These are phyloP conservation scores for Leccinum solheimii DNA, from an alignment of 1,284 basidiomycete genomes.

Conservation along the genomic window DNA sequence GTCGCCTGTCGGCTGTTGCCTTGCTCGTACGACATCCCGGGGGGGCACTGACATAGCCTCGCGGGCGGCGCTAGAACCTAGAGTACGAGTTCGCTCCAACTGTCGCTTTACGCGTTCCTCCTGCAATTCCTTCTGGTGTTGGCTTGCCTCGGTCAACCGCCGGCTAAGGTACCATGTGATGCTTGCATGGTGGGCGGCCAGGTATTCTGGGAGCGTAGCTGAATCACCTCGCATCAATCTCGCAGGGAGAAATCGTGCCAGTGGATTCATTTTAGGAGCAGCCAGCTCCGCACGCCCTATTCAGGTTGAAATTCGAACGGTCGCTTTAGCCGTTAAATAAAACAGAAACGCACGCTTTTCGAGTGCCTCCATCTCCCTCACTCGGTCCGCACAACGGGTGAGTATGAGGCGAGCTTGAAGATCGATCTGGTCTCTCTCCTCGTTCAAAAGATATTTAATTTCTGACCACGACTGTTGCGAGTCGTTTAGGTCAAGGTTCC, in stretches of 20 bases:
- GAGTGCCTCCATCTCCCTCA: conserved; percentile 80
- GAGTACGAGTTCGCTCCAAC: conserved; percentile 71
- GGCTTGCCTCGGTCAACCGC: conserved; percentile 74
- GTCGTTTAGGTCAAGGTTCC: conserved; percentile 56
- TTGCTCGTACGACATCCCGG: conserved; percentile 20
- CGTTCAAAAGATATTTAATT: conserved; percentile 74
- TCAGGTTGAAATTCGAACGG: conserved; percentile 13
- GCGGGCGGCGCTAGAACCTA: conserved; percentile 70
- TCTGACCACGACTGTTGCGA: conserved; percentile 61
- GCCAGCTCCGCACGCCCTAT: conserved; percentile 67
- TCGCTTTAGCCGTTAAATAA: conserved; percentile 8
- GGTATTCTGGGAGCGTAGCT: conserved; percentile 62
- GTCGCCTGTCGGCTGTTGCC: conserved; percentile 33
- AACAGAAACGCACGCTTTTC: conserved; percentile 70
- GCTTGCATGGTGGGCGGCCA: conserved; percentile 80
- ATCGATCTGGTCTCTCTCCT: conserved; percentile 90
- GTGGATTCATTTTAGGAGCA: conserved; percentile 58
- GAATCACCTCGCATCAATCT: conserved; percentile 62
- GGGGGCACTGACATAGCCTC: conserved; percentile 51
- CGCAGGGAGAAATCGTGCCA: conserved; percentile 64
- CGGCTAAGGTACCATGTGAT: conserved; percentile 85
- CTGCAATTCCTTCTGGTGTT: conserved; percentile 82
- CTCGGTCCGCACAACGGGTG: conserved; percentile 78
- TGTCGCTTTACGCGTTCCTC: conserved; percentile 84
- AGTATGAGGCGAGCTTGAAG: conserved; percentile 83